These are phyloP conservation scores for Exophiala mesophila DNA, from an alignment of 2,329 filamentous ascomycete genomes.

Conservation along the genomic window DNA sequence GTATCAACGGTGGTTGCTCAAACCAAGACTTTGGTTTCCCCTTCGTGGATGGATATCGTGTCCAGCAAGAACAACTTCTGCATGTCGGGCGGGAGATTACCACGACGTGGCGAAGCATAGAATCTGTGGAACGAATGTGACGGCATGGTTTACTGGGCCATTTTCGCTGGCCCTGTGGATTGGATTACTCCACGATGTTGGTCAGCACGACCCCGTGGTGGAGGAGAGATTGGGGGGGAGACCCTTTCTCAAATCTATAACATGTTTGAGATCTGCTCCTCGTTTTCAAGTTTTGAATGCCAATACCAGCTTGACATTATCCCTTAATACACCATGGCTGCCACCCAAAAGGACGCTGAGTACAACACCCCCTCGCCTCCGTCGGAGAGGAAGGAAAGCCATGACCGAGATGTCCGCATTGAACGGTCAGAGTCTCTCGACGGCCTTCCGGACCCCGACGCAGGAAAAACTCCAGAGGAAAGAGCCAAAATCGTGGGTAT, in stretches of 20 bases:
- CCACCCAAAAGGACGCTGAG: background rate
- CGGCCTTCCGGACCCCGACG: constrained; percentile 52
- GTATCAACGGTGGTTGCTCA: too few relatives aligned
- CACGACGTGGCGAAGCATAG: too few relatives aligned
- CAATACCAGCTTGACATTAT: too few relatives aligned
- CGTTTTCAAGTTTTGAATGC: background rate
- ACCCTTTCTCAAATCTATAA: too few relatives aligned
- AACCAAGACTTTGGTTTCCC: too few relatives aligned
- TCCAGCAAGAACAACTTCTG: too few relatives aligned
- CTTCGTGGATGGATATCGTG: too few relatives aligned
- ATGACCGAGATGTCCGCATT: constrained; percentile 1
- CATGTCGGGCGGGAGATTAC: too few relatives aligned
- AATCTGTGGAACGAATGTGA: too few relatives aligned
- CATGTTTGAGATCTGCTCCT: background rate
- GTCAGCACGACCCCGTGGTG: background rate
- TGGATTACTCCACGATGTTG: too few relatives aligned
- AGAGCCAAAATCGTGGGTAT: constrained; percentile 52
- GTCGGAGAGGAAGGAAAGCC: background rate
- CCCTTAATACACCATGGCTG: background rate
- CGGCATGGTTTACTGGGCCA: too few relatives aligned
- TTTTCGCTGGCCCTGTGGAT: too few relatives aligned
- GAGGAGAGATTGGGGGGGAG: background rate
- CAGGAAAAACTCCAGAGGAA: constrained; percentile 59
- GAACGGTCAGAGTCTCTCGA: constrained; percentile 15
- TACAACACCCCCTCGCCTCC: background rate